Evolutionary conservation across 495 filamentous ascomycete genomes (phyloP), one percentile per base, ranked within the genome.

Genomic region (Talaromyces ruber): DNA sequence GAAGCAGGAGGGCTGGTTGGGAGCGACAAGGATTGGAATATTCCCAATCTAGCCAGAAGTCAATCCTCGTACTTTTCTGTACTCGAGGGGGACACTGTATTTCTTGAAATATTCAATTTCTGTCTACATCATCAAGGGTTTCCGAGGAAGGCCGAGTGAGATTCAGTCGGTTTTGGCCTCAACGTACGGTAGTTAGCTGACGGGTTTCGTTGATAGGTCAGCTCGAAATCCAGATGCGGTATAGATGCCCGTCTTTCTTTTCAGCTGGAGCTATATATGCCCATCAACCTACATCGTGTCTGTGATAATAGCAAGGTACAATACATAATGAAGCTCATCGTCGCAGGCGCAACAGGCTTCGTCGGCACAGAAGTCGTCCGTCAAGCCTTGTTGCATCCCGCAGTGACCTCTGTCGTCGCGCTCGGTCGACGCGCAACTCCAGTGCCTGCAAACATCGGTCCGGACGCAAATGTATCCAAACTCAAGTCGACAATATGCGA

Each of bases 251-350:
- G 24, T 52, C 18, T 52, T 52, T 52, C 45, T 7, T 51, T 51
- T 16, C 1, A 39, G 34, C 34, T 39, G 34, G 16, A 39, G 14
- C 34, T 34, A 34, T 34, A n/a, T n/a, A n/a, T n/a, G n/a, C n/a
- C n/a, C n/a, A n/a, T n/a, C n/a, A n/a, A n/a, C n/a, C n/a, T n/a
- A n/a, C n/a, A n/a, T n/a, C n/a, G n/a, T n/a, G n/a, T n/a, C n/a
- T n/a, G n/a, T n/a, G n/a, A n/a, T n/a, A n/a, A n/a, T n/a, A n/a
- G n/a, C 34, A 39, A 39, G 34, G 34, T 7, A 39, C 34, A 39
- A 39, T n/a, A 34, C 8, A 50, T 28, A 30, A 84, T 83, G 82
- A 84, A 84, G 64, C 73, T 84, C 54, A 76, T 84, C 58, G 64
- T 84, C 28, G 72, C 74, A 34, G 81, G 82, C 5, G 72, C 79